Evolutionary conservation across 345 rosid genomes (phyloP).

Genomic region (Iberis pinnata): DNA sequence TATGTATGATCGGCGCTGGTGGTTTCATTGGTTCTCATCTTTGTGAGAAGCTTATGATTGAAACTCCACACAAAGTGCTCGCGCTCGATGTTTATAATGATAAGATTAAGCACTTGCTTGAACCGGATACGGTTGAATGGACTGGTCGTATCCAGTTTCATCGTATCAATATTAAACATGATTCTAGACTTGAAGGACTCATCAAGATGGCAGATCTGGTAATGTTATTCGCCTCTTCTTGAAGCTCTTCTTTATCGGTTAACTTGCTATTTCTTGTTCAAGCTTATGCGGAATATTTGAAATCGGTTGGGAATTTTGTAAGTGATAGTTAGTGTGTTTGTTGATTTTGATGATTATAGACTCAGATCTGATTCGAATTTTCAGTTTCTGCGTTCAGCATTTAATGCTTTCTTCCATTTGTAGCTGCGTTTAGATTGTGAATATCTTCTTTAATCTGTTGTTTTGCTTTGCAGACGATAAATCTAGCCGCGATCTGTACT

Average conservation of each 20-base stretch:
- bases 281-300: neutral
- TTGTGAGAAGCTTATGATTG: slow-evolving; percentile 74
- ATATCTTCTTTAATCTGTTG: too few relatives aligned
- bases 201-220: slow-evolving; percentile 99
- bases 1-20: slow-evolving; percentile 97
- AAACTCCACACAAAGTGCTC: slow-evolving; percentile 78
- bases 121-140: slow-evolving; percentile 48
- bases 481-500: slow-evolving; percentile 98
- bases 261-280: neutral
- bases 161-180: slow-evolving; percentile 90
- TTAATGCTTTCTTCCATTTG: neutral
- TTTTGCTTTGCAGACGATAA: slow-evolving; percentile 52
- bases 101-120: slow-evolving; percentile 93
- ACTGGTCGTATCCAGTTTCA: slow-evolving; percentile 91
- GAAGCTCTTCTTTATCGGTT: neutral
- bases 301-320: neutral
- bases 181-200: slow-evolving; percentile 91
- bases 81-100: slow-evolving; percentile 93
- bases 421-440: neutral
- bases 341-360: slow-evolving; percentile 11
- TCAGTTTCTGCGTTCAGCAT: neutral
- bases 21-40: slow-evolving; percentile 98
- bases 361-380: slow-evolving; percentile 26
- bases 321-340: slow-evolving; percentile 4
- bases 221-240: neutral